phyloP scores from a whole-genome alignment of 768 basidiomycete genomes.

The Termitomyces sp. region DNA sequence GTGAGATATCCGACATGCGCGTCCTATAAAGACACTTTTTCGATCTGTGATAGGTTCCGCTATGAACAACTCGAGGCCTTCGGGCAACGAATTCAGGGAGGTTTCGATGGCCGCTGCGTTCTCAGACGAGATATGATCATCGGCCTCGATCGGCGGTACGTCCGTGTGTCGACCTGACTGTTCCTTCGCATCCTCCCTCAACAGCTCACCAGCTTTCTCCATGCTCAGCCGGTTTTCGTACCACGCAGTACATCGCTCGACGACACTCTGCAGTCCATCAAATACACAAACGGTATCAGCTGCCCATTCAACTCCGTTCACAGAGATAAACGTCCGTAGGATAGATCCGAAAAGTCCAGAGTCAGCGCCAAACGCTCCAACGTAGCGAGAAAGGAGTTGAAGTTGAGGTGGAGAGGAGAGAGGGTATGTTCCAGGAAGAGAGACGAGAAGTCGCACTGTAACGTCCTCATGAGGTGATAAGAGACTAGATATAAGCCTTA shows the following conservation, averaged over 20 bases:
- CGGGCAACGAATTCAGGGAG: constrained; percentile 32
- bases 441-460: constrained; percentile 49
- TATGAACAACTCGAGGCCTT: constrained; percentile 59
- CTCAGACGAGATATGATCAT: constrained; percentile 3
- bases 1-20: constrained; percentile 75
- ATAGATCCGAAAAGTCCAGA: constrained; percentile 69
- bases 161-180: constrained; percentile 11
- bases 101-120: constrained; percentile 7
- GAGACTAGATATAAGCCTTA: constrained; percentile 36
- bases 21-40: constrained; percentile 81
- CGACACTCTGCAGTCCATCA: constrained; percentile 74
- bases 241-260: constrained; percentile 65
- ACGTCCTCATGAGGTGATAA: constrained; percentile 47
- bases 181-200: constrained; percentile 45
- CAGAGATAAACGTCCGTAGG: constrained; percentile 75
- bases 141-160: constrained; percentile 2
- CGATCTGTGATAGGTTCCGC: constrained; percentile 82
- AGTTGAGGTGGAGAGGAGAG: constrained; percentile 66
- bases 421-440: constrained; percentile 60
- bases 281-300: constrained; percentile 76
- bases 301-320: constrained; percentile 71
- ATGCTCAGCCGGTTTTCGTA: constrained; percentile 58
- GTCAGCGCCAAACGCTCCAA: constrained; percentile 75
- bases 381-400: constrained; percentile 78
- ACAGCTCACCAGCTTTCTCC: constrained; percentile 47